Percentiles rank a stretch among this genome's conserved stretches.
Conservation (phyloP, 2,329 filamentous ascomycete species). For the Beauveria medogensis region DNA sequence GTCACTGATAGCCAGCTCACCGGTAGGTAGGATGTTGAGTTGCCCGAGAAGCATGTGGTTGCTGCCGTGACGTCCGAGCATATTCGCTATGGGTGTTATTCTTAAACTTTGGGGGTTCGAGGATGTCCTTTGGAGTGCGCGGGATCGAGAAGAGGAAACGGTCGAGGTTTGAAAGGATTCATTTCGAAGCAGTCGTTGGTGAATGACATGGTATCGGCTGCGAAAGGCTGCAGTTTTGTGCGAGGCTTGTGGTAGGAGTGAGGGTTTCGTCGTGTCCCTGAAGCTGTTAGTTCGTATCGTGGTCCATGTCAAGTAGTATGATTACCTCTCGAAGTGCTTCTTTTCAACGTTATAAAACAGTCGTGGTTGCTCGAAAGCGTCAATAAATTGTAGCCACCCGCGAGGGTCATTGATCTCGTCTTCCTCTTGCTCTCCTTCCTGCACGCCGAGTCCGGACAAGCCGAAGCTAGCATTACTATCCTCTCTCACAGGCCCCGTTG, state of each 20-base stretch:
- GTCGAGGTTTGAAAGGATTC: conserved; percentile 84
- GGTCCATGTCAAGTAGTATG: too few species aligned
- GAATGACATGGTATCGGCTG: conserved; percentile 84
- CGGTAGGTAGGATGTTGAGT: conserved; percentile 71
- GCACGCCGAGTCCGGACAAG: conserved; percentile 43
- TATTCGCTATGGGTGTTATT: conserved; percentile 74
- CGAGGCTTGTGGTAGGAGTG: conserved; percentile 65
- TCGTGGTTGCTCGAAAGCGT: conserved; percentile 78
- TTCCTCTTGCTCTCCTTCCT: conserved; percentile 50
- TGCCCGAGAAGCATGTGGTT: conserved; percentile 83
- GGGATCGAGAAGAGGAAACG: conserved; percentile 52
- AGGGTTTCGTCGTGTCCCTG: conserved; percentile 56
- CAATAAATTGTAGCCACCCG: conserved; percentile 76
- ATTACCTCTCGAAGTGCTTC: conserved; percentile 79
- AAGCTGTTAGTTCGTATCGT: conserved; percentile 13
- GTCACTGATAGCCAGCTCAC: conserved; percentile 75
- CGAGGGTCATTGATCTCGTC: conserved; percentile 59
- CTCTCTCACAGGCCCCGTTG: conserved; percentile 40
- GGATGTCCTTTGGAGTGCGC: conserved; percentile 49
- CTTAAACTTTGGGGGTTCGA: conserved; percentile 68
- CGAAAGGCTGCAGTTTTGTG: conserved; percentile 82
- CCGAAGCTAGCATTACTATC: conserved; percentile 61
- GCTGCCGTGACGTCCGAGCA: conserved; percentile 70
- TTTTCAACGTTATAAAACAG: conserved; percentile 69
- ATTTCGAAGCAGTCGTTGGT: conserved; percentile 86